Evolutionary conservation across 2,329 filamentous ascomycete genomes (phyloP).

Genomic region (Beauveria medogensis): DNA sequence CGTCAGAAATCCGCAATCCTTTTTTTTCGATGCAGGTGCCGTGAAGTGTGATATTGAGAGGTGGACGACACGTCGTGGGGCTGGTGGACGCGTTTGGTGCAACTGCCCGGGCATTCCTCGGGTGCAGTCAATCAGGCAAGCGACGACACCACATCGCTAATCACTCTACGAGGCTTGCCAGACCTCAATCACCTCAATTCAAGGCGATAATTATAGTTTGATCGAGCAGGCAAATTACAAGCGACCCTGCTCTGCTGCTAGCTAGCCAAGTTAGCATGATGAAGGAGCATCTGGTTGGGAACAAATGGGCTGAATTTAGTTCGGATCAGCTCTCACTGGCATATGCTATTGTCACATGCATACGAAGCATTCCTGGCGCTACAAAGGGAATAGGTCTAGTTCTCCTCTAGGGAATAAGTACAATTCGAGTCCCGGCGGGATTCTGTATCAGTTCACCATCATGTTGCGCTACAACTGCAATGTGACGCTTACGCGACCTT

Average conservation of each 20-base stretch:
- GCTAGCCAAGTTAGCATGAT: too few relatives aligned
- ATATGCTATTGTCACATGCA: background rate
- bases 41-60: background rate
- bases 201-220: background rate
- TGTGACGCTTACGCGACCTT: slow-evolving; percentile 43
- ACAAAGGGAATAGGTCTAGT: slow-evolving; percentile 18
- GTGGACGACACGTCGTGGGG: slow-evolving; percentile 8
- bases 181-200: background rate
- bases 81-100: slow-evolving; percentile 8
- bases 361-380: background rate
- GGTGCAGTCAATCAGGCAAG: background rate
- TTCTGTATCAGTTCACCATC: slow-evolving; percentile 21
- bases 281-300: background rate
- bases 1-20: background rate
- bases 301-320: background rate
- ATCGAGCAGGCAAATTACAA: too few relatives aligned
- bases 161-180: background rate
- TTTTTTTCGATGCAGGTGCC: background rate
- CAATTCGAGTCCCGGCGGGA: slow-evolving; percentile 21
- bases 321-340: background rate
- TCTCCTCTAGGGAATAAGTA: slow-evolving; percentile 28
- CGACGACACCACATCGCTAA: background rate
- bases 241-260: background rate
- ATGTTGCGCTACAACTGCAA: slow-evolving; percentile 13
- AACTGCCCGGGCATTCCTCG: slow-evolving; percentile 12